Evolutionary conservation across 108 stramenopile species (phyloP).

Genomic region (Epithemia pelagica): DNA sequence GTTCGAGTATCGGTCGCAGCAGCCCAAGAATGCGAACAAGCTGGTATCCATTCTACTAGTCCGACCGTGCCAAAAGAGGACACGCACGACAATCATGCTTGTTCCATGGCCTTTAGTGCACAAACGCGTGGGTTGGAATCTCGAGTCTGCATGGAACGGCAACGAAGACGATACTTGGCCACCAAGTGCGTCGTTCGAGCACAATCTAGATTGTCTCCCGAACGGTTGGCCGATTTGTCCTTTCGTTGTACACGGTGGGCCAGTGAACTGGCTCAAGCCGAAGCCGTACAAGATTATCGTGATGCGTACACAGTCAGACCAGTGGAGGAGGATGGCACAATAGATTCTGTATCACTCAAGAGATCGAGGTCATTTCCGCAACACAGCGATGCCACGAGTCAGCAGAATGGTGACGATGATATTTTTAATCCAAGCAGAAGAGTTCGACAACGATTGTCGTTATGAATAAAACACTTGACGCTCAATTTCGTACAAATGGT

Average conservation of each 20-base stretch:
- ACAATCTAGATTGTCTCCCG: neutral
- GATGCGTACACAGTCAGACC: neutral
- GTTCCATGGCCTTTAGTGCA: neutral
- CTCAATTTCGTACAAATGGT: too few species aligned
- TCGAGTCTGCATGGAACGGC: neutral
- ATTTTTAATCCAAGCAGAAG: neutral
- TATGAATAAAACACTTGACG: too few species aligned
- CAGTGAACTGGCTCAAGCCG: neutral
- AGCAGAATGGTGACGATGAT: neutral
- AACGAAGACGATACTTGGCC: neutral
- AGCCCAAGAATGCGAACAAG: neutral
- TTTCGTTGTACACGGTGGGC: neutral
- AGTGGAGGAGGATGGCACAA: neutral
- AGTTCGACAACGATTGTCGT: neutral
- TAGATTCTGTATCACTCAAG: neutral
- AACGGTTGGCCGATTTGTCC: neutral
- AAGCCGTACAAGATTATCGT: neutral
- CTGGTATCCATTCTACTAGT: neutral
- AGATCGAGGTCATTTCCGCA: neutral
- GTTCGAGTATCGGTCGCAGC: neutral
- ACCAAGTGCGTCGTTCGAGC: neutral
- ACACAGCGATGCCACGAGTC: neutral
- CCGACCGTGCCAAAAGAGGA: neutral
- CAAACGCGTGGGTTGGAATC: neutral
- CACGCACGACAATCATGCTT: neutral